phyloP scores from a whole-genome alignment of 2,329 filamentous ascomycete genomes.

The Esteya vermicola region DNA sequence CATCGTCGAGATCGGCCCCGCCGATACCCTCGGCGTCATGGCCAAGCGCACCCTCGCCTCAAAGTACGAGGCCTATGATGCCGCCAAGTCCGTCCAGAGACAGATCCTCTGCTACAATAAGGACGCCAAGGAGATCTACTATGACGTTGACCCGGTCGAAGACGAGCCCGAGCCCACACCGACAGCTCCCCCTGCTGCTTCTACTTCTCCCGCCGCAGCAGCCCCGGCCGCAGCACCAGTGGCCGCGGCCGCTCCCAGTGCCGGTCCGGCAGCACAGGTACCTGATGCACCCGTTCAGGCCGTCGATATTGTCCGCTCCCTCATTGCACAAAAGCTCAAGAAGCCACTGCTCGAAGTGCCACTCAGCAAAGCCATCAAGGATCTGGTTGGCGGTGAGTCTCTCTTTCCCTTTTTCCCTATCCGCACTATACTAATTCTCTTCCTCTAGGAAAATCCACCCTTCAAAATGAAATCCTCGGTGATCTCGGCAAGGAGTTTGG shows the following conservation, averaged over 20 bases:
- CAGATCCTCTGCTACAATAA: slow-evolving; percentile 99
- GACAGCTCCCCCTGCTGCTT: slow-evolving; percentile 24
- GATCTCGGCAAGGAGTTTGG: slow-evolving; percentile 98
- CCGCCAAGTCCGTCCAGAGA: slow-evolving; percentile 86
- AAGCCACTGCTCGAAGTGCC: slow-evolving; percentile 82
- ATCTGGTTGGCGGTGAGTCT: slow-evolving; percentile 79
- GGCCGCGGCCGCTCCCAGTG: slow-evolving; percentile 49
- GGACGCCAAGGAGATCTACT: slow-evolving; percentile 98
- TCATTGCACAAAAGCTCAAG: slow-evolving; percentile 97
- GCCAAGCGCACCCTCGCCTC: slow-evolving; percentile 88
- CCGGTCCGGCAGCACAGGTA: slow-evolving; percentile 77
- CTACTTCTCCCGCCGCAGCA: slow-evolving; percentile 40
- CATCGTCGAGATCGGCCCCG: slow-evolving; percentile 93
- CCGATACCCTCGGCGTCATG: slow-evolving; percentile 95
- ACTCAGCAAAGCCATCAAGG: slow-evolving; percentile 93
- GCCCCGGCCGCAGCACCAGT: slow-evolving; percentile 38
- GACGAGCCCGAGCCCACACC: slow-evolving; percentile 59
- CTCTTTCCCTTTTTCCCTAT: not conserved
- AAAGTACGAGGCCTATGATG: slow-evolving; percentile 98
- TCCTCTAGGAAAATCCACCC: slow-evolving; percentile 75
- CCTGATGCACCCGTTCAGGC: slow-evolving; percentile 78
- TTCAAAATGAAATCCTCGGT: slow-evolving; percentile 97
- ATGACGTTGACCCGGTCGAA: slow-evolving; percentile 88
- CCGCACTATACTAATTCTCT: not conserved
- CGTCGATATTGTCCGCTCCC: slow-evolving; percentile 72